phyloP scores from a whole-genome alignment of 139 green algal genomes.

The Closterium sp. region DNA sequence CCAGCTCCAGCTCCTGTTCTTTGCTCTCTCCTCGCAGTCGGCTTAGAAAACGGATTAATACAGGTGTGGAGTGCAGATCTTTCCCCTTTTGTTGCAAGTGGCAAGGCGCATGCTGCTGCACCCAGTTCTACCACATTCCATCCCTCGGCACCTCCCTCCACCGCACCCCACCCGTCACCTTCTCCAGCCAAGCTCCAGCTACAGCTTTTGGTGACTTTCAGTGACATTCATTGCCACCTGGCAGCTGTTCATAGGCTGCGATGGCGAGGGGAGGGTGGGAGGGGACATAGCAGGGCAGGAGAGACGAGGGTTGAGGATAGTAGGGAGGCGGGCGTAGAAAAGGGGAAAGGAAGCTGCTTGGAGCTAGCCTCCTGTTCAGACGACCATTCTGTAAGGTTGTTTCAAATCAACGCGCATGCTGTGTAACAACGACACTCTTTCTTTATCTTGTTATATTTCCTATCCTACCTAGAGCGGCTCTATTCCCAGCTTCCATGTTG shows the following conservation, averaged over 20 bases:
- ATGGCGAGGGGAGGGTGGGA: neutral
- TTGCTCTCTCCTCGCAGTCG: neutral
- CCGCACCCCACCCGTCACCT: neutral
- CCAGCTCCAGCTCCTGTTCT: neutral
- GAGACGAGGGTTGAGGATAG: neutral
- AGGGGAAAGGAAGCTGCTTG: neutral
- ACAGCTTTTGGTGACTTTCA: neutral
- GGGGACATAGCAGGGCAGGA: neutral
- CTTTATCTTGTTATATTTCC: neutral
- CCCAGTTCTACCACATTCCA: neutral
- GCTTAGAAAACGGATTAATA: neutral
- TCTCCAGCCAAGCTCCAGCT: neutral
- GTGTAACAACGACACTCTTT: neutral
- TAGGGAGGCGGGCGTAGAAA: neutral
- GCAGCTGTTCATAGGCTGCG: neutral
- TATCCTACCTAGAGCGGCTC: too few relatives aligned
- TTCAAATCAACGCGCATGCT: neutral
- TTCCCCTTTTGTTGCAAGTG: neutral
- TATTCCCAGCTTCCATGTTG: too few relatives aligned
- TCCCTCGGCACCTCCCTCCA: too few relatives aligned
- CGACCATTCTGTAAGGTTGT: neutral
- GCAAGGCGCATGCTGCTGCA: neutral
- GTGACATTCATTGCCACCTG: neutral
- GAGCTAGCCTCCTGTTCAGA: neutral
- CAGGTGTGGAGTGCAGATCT: neutral